Evolutionary conservation across 202 grass and related monocot species (phyloP).

Genomic region (Carex sylvatica): DNA sequence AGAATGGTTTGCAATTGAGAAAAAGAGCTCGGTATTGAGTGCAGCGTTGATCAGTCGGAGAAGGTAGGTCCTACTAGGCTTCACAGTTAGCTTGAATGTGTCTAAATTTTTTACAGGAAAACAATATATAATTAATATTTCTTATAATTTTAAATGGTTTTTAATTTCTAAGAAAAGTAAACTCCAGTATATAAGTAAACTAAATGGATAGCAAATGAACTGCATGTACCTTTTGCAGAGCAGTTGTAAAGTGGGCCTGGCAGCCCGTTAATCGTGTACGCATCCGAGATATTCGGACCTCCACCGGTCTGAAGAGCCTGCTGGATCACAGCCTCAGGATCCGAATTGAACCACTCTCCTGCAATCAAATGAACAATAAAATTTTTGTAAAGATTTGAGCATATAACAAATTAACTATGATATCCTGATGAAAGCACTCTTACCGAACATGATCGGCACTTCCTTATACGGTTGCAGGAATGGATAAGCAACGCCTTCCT

Average conservation of each 20-base stretch:
- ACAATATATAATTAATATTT: not conserved
- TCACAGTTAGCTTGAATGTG: constrained; percentile 76
- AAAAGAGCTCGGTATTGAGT: constrained; percentile 84
- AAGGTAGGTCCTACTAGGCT: constrained; percentile 50
- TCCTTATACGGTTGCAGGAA: constrained; percentile 65
- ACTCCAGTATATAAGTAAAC: not conserved
- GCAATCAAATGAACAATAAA: not conserved
- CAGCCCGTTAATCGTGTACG: constrained; percentile 71
- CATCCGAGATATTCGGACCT: constrained; percentile 72
- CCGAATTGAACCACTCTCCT: constrained; percentile 80
- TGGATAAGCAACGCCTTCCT: constrained; percentile 38
- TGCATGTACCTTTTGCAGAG: constrained; percentile 52
- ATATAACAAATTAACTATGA: constrained; percentile 1
- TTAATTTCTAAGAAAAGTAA: not conserved
- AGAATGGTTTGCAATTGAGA: constrained; percentile 82
- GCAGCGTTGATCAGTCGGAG: constrained; percentile 81
- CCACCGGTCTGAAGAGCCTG: constrained; percentile 62
- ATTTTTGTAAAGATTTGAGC: not conserved
- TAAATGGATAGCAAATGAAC: not conserved
- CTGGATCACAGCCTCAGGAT: constrained; percentile 58
- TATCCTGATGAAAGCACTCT: constrained; percentile 2
- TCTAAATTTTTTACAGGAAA: constrained; percentile 25
- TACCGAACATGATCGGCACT: constrained; percentile 72
- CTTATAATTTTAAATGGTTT: not conserved
- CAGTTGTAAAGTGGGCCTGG: constrained; percentile 72